Percentiles rank a stretch among this genome's conserved stretches.
phyloP scores from a whole-genome alignment of 2,329 filamentous ascomycete species.

The Huntiella savannae region DNA sequence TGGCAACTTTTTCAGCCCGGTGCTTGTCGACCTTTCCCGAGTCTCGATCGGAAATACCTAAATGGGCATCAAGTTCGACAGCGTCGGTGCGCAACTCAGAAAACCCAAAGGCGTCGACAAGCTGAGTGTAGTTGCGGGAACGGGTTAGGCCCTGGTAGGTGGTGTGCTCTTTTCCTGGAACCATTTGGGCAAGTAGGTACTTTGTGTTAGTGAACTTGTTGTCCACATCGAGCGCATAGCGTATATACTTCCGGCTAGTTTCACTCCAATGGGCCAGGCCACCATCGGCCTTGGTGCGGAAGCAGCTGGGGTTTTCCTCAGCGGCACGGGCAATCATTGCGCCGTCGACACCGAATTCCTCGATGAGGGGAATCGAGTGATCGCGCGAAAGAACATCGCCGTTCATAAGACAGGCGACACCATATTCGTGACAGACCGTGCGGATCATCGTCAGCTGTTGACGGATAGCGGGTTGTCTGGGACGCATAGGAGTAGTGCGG shows the following conservation, averaged over 20 bases:
- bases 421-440: slow-evolving; percentile 59
- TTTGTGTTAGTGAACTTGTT: slow-evolving; percentile 91
- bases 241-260: slow-evolving; percentile 58
- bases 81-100: slow-evolving; percentile 46
- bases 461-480: slow-evolving; percentile 69
- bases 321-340: slow-evolving; percentile 94
- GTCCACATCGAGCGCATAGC: slow-evolving; percentile 52
- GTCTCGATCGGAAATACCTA: slow-evolving; percentile 22
- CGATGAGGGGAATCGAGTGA: slow-evolving; percentile 49
- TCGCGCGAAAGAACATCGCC: slow-evolving; percentile 68
- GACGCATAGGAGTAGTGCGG: slow-evolving; percentile 88
- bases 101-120: slow-evolving; percentile 46
- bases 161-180: slow-evolving; percentile 53
- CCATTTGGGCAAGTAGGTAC: slow-evolving; percentile 66
- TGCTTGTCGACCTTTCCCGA: slow-evolving; percentile 10
- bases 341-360: slow-evolving; percentile 72
- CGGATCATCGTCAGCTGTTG: slow-evolving; percentile 73
- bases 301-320: slow-evolving; percentile 80
- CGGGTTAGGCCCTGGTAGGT: slow-evolving; percentile 41
- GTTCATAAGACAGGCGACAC: slow-evolving; percentile 89
- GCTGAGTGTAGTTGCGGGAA: slow-evolving; percentile 51
- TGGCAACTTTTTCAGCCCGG: slow-evolving; percentile 9
- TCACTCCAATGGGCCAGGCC: slow-evolving; percentile 57
- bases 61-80: slow-evolving; percentile 40
- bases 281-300: slow-evolving; percentile 49